Evolutionary conservation across 2,329 filamentous ascomycete genomes (phyloP).

Genomic region (Neonectria magnoliae): DNA sequence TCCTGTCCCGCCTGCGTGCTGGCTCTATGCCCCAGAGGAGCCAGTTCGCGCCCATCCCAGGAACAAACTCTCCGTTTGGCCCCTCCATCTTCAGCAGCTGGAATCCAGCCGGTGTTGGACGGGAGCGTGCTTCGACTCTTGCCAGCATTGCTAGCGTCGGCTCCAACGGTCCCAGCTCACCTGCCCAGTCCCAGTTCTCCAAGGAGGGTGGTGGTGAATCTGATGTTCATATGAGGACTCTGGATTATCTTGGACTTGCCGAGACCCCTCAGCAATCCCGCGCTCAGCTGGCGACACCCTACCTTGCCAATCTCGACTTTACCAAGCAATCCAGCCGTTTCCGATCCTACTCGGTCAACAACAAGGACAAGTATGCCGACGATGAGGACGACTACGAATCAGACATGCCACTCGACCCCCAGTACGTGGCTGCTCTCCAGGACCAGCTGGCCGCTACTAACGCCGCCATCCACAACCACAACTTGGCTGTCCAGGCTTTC

Average conservation of each 20-base stretch:
- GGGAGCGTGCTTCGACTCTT: slow-evolving; percentile 87
- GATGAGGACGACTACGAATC: slow-evolving; percentile 80
- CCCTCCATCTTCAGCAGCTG: slow-evolving; percentile 92
- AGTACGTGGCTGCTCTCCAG: slow-evolving; percentile 70
- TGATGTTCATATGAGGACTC: slow-evolving; percentile 86
- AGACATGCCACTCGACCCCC: slow-evolving; percentile 62
- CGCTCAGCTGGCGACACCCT: slow-evolving; percentile 78
- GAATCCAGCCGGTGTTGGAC: slow-evolving; percentile 71
- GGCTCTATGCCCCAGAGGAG: slow-evolving; percentile 94
- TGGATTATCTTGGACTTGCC: slow-evolving; percentile 94
- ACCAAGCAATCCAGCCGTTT: slow-evolving; percentile 86
- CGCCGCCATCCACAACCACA: slow-evolving; percentile 86
- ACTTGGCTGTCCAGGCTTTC: slow-evolving; percentile 91
- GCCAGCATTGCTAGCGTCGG: slow-evolving; percentile 85
- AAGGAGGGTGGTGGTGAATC: slow-evolving; percentile 85
- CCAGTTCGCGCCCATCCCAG: slow-evolving; percentile 69
- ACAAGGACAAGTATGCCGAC: slow-evolving; percentile 95
- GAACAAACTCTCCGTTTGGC: slow-evolving; percentile 77
- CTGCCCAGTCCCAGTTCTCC: slow-evolving; percentile 86
- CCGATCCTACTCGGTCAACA: slow-evolving; percentile 97
- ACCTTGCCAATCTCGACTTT: slow-evolving; percentile 79
- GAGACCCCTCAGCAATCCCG: slow-evolving; percentile 88
- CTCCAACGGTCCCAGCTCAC: slow-evolving; percentile 90
- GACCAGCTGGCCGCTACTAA: slow-evolving; percentile 72
- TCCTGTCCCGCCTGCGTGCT: slow-evolving; percentile 86